Conservation (phyloP, 345 rosid genomes). For the Triadica sebifera region DNA sequence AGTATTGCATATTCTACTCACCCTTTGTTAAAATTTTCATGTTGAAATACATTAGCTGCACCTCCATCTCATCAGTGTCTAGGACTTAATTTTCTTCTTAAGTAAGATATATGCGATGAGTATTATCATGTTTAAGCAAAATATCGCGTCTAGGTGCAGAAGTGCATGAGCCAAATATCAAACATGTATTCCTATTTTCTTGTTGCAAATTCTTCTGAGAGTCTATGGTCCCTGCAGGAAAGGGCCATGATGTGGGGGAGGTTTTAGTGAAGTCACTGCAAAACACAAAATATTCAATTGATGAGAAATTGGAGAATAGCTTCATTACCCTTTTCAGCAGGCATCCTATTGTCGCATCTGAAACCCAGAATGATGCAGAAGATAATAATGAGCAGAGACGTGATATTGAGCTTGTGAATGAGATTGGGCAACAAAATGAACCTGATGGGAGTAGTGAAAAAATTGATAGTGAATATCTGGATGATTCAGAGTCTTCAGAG, state of each 20-base stretch:
- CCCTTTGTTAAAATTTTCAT: background rate
- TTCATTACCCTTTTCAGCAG: conserved; percentile 63
- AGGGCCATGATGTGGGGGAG: conserved; percentile 75
- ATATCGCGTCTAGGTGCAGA: background rate
- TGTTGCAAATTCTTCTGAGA: background rate
- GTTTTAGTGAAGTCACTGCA: conserved; percentile 78
- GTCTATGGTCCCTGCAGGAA: conserved; percentile 45
- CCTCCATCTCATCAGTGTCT: background rate
- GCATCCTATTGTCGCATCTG: conserved; percentile 36
- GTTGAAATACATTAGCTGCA: background rate
- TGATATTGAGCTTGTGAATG: conserved; percentile 39
- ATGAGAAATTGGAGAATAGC: conserved; percentile 80
- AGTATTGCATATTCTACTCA: background rate
- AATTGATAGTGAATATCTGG: conserved; percentile 35
- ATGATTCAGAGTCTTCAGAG: conserved; percentile 43
- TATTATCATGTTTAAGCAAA: background rate
- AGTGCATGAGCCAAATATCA: background rate
- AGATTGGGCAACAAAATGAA: conserved; percentile 34
- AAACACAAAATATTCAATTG: conserved; percentile 73
- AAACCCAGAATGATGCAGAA: conserved; percentile 31
- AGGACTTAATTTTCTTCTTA: background rate
- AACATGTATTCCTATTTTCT: conserved; percentile 6
- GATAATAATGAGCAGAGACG: conserved; percentile 29
- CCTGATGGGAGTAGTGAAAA: conserved; percentile 32
- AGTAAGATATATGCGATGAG: background rate